Evolutionary conservation across 2,329 filamentous ascomycete species (phyloP).

Genomic region (Talaromyces piceae): DNA sequence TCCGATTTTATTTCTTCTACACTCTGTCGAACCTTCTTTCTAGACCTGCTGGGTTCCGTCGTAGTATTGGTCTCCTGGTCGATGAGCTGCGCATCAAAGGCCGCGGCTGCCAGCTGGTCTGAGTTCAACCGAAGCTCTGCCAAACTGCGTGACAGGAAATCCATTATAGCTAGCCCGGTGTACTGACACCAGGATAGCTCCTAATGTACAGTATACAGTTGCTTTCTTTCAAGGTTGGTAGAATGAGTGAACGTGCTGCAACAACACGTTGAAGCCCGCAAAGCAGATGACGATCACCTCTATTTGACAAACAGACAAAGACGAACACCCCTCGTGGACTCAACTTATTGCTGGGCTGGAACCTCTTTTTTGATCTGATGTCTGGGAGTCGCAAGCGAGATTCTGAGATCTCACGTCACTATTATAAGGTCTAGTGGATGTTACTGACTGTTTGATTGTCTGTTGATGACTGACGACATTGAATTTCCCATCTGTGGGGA

Average conservation of each 20-base stretch:
- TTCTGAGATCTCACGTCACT: background rate
- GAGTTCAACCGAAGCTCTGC: constrained; percentile 21
- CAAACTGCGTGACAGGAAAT: constrained; percentile 21
- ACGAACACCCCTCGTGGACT: background rate
- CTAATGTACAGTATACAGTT: background rate
- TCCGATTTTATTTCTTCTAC: constrained; percentile 58
- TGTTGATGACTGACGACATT: background rate
- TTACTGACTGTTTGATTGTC: background rate
- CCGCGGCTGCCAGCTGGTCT: constrained; percentile 16
- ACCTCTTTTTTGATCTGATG: background rate
- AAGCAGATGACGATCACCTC: background rate
- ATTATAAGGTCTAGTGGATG: background rate
- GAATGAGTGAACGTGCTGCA: background rate
- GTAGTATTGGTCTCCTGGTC: constrained; percentile 24
- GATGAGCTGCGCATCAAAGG: constrained; percentile 23
- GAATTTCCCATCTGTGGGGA: background rate
- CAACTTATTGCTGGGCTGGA: no score
- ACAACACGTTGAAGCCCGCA: background rate
- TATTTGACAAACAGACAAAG: background rate
- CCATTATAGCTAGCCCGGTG: constrained; percentile 18
- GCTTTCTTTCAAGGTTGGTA: background rate
- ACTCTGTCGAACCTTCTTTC: constrained; percentile 39
- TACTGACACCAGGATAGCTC: background rate
- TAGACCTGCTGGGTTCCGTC: constrained; percentile 29
- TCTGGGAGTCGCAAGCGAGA: background rate